These are phyloP conservation scores for Tardiomyces digboiensis DNA, from an alignment of 1,139 yeast species.

Conservation along the genomic window DNA sequence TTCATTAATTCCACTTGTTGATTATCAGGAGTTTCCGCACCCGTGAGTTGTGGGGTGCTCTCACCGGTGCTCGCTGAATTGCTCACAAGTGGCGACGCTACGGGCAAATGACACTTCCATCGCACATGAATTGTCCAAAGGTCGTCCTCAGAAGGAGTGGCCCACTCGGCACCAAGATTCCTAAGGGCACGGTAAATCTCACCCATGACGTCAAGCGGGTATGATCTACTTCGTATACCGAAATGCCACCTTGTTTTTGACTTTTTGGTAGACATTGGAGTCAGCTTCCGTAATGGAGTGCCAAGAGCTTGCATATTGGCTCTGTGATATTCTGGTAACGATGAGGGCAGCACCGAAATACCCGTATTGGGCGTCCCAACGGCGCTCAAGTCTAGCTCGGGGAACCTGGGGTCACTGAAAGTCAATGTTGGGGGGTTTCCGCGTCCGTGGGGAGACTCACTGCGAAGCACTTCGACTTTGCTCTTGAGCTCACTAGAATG, in stretches of 20 bases:
- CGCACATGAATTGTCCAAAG: constrained; percentile 96
- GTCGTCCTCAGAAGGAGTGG: constrained; percentile 77
- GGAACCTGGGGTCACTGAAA: constrained; percentile 10
- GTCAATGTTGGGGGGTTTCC: constrained; percentile 7
- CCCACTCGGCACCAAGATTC: constrained; percentile 97
- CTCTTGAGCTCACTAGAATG: constrained; percentile 4
- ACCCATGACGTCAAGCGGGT: constrained; percentile 98
- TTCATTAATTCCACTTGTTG: constrained; percentile 92
- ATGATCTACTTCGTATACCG: constrained; percentile 92
- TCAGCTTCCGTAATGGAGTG: constrained; percentile 37
- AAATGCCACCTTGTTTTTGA: constrained; percentile 98
- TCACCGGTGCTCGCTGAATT: constrained; percentile 10
- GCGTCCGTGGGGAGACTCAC: constrained; percentile 2
- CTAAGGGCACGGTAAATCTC: constrained; percentile 92
- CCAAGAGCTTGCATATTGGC: constrained; percentile 72
- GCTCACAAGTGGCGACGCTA: constrained; percentile 19
- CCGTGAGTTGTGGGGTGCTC: too few species aligned
- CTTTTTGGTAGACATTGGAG: constrained; percentile 71
- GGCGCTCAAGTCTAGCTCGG: constrained; percentile 10
- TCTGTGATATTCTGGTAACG: constrained; percentile 88
- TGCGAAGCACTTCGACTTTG: background rate
- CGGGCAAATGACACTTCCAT: constrained; percentile 70
- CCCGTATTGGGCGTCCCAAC: constrained; percentile 38
- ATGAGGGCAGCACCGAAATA: constrained; percentile 87
- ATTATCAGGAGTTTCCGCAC: too few species aligned